These are phyloP conservation scores for Phytopythium boreale DNA, from an alignment of 352 stramenopile genomes.

Conservation along the genomic window DNA sequence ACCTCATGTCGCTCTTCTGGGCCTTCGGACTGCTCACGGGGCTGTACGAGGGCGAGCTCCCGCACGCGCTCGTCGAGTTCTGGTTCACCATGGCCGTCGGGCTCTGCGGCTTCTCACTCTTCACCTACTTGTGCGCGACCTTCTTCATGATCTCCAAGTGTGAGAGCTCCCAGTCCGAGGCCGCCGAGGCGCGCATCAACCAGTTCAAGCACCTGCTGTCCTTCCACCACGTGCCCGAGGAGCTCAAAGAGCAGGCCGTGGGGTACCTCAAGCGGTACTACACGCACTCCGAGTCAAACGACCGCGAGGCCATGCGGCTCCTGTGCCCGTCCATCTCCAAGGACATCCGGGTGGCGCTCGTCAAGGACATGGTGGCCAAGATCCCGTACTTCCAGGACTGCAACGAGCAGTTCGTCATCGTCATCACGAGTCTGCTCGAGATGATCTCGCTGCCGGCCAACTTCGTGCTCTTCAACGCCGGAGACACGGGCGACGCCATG, in stretches of 20 bases:
- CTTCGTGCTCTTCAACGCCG: constrained; percentile 42
- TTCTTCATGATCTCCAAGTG: constrained; percentile 84
- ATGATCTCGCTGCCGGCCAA: constrained; percentile 57
- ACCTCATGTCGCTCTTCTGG: constrained; percentile 66
- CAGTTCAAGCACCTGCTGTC: constrained; percentile 70
- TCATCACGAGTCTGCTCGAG: constrained; percentile 59
- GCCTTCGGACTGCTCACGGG: constrained; percentile 58
- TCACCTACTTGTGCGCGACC: constrained; percentile 64
- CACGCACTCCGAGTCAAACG: constrained; percentile 62
- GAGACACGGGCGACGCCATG: constrained; percentile 62
- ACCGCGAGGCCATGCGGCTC: constrained; percentile 53
- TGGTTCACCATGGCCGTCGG: constrained; percentile 64
- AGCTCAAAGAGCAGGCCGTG: constrained; percentile 44
- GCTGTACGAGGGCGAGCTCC: constrained; percentile 62
- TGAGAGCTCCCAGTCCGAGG: constrained; percentile 46
- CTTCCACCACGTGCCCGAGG: constrained; percentile 54
- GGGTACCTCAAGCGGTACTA: constrained; percentile 62
- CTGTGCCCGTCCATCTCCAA: constrained; percentile 65
- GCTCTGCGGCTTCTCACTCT: constrained; percentile 62
- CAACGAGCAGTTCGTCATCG: constrained; percentile 61
- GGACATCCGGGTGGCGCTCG: constrained; percentile 55
- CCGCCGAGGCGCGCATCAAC: constrained; percentile 61
- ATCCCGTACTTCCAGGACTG: constrained; percentile 63
- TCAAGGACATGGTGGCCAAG: constrained; percentile 54
- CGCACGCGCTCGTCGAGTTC: constrained; percentile 41